Conservation (phyloP, 768 basidiomycete species). For the Mycena galericulata region DNA sequence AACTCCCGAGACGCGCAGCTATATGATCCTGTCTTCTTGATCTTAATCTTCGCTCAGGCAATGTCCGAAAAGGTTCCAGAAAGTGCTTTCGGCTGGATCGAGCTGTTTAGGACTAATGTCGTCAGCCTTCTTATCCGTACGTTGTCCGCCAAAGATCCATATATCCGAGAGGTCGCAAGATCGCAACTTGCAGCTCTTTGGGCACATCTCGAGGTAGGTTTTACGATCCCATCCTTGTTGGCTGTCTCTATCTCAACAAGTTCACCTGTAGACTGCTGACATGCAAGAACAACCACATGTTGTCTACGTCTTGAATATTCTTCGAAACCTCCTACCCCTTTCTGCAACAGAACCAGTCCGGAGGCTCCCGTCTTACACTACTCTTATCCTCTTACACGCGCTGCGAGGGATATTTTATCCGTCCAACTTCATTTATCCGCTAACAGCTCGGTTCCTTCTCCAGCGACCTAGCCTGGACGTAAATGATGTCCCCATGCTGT, state of each 20-base stretch:
- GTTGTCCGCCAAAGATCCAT: slow-evolving; percentile 73
- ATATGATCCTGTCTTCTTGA: slow-evolving; percentile 87
- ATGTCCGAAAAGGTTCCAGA: slow-evolving; percentile 69
- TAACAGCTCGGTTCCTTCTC: slow-evolving; percentile 88
- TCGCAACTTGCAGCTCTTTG: slow-evolving; percentile 72
- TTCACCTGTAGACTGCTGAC: slow-evolving; percentile 63
- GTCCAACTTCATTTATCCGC: slow-evolving; percentile 88
- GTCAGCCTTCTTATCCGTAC: slow-evolving; percentile 79
- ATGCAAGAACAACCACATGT: slow-evolving; percentile 86
- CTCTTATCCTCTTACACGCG: slow-evolving; percentile 87
- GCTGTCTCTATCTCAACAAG: slow-evolving; percentile 8
- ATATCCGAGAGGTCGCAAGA: slow-evolving; percentile 70
- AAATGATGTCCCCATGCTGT: slow-evolving; percentile 91
- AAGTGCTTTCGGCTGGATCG: slow-evolving; percentile 84
- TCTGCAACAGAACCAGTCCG: slow-evolving; percentile 53
- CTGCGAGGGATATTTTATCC: slow-evolving; percentile 88
- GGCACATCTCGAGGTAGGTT: slow-evolving; percentile 71
- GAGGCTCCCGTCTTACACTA: slow-evolving; percentile 81
- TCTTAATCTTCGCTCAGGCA: slow-evolving; percentile 74
- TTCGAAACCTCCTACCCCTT: slow-evolving; percentile 68
- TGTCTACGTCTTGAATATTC: slow-evolving; percentile 71
- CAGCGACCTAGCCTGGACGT: slow-evolving; percentile 88
- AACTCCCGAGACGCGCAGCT: slow-evolving; percentile 52
- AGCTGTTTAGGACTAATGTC: slow-evolving; percentile 85
- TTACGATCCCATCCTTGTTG: too few relatives aligned